A percentile compares a stretch with the other conserved stretches of the same genome.
phyloP scores from a whole-genome alignment of 129 eudicot species.

The Saposhnikovia divaricata region DNA sequence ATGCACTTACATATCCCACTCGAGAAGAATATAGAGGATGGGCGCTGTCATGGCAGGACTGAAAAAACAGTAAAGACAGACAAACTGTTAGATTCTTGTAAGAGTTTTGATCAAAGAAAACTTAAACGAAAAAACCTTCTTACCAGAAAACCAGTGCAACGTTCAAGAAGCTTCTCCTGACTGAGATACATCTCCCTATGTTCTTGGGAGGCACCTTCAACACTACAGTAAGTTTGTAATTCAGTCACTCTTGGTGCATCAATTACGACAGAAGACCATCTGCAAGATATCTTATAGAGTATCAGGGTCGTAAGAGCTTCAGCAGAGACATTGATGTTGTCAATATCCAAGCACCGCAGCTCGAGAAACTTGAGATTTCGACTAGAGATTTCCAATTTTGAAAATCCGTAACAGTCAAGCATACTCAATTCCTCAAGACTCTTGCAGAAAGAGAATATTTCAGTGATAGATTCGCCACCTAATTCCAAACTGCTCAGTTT shows the following conservation, averaged over 20 bases:
- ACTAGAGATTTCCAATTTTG: background rate
- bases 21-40: background rate
- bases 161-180: conserved; percentile 3
- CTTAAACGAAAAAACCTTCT: background rate
- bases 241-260: conserved; percentile 1
- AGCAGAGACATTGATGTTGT: background rate
- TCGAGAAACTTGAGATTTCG: conserved; percentile 1
- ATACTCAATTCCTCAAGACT: conserved; percentile 3
- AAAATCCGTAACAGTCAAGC: background rate
- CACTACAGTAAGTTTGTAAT: background rate
- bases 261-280: background rate
- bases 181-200: background rate
- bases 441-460: background rate
- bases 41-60: background rate
- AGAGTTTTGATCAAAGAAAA: background rate
- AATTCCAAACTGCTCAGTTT: background rate
- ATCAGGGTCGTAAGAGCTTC: conserved; percentile 9
- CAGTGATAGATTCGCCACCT: background rate
- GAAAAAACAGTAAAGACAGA: background rate
- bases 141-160: conserved; percentile 15
- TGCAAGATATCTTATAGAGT: background rate
- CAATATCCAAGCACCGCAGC: background rate
- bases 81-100: background rate
- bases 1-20: conserved; percentile 3
- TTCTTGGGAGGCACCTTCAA: background rate